Evolutionary conservation across 208 protist species (phyloP), one percentile per base, ranked within the genome.

Genomic region (Leishmania arabica): DNA sequence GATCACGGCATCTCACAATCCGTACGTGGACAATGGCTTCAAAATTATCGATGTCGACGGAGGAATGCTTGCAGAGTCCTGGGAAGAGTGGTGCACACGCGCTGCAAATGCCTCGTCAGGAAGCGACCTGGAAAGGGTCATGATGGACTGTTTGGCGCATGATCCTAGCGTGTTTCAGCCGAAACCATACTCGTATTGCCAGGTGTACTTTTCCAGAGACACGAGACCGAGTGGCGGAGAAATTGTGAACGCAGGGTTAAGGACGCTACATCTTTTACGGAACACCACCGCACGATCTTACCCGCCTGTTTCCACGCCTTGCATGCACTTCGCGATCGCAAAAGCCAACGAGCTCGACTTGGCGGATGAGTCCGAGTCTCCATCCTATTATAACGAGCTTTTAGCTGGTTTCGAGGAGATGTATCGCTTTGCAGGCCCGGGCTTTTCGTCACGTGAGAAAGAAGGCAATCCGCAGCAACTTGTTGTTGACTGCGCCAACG

Each of bases 1-100:
- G 83, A 82, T 97, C 27, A 97, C 94, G 2, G 95, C 95, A 15
- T 96, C 92, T 31, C 95, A 98, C 84, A 98, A 98, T 82, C 93
- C 93, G 15, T 78, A 84, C 8, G 31, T 42, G 0, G 95, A 98
- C 78, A 98, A 98, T 65, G 95, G 95, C 21, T 86, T 98, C 58
- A 98, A 98, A 84, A 89, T 98, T 45, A 92, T 98, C 53, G 95
- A 98, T 73, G 47, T 76, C 0, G 84, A 95, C 64, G 95, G 92
- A 42, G 90, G 88, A 0, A 98, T 97, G 94, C 86, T 98, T 47
- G 77, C 72, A 0, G 37, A 80, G 7, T 78, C 83, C 3, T 97
- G 94, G 94, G 95, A 98, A 69, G 47, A 81, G 0, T 83, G 87
- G 77, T 96, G 92, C 73, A 92, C 84, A 40, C 49, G 78, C 3